A percentile compares a stretch with the other conserved stretches of the same genome.
Evolutionary conservation across 371 early-diverging fungal genomes (phyloP).

Genomic region (Nematocida ironsii): DNA sequence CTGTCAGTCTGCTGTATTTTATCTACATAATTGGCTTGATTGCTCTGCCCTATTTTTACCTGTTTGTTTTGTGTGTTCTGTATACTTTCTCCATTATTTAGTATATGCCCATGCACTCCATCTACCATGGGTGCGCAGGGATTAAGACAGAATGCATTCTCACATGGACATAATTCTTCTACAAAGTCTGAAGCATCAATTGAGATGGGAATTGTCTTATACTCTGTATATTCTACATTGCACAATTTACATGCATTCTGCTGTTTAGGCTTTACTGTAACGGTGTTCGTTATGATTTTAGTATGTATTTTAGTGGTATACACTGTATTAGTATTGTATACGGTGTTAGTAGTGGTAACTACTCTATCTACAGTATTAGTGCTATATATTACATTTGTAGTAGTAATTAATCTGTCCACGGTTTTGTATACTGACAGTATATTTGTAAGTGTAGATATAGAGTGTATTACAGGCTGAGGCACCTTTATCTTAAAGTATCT

Average conservation of each 20-base stretch:
- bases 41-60: neutral
- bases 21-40: neutral
- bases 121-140: conserved; percentile 35
- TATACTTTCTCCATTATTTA: neutral
- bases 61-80: neutral
- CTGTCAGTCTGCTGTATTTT: neutral
- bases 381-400: neutral
- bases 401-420: neutral
- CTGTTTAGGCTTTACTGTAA: neutral
- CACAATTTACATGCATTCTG: conserved; percentile 1
- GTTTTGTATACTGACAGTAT: neutral
- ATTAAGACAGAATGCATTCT: conserved; percentile 52
- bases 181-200: conserved; percentile 35
- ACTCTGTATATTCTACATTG: conserved; percentile 2
- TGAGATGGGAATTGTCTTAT: conserved; percentile 50
- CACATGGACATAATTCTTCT: conserved; percentile 55
- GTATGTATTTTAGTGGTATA: too few species aligned
- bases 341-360: too few species aligned
- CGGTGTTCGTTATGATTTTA: neutral
- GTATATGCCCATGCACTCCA: neutral
- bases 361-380: too few species aligned
- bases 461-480: conserved; percentile 27
- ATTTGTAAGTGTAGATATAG: neutral
- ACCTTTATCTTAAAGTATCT: conserved; percentile 57
- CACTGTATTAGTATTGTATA: too few species aligned